A percentile compares a stretch with the other conserved stretches of the same genome.
Conservation (phyloP, 352 stramenopile species). For the Phytophthora meadii region DNA sequence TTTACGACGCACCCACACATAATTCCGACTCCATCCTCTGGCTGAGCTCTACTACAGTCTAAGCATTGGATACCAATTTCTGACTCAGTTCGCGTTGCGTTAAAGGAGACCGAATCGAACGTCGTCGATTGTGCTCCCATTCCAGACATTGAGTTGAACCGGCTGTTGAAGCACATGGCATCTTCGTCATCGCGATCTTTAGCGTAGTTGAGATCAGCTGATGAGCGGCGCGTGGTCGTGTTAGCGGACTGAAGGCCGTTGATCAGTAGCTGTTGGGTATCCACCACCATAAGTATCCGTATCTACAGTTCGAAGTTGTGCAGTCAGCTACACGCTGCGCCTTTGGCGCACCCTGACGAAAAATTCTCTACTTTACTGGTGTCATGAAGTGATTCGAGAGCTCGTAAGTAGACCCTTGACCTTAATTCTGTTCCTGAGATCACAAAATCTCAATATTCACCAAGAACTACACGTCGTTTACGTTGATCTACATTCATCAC, state of each 20-base stretch:
- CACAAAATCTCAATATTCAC: too few relatives aligned
- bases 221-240: not conserved
- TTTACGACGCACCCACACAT: constrained; percentile 16
- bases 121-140: constrained; percentile 18
- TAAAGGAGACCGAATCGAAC: constrained; percentile 20
- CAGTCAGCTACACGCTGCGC: too few relatives aligned
- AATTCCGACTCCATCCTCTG: constrained; percentile 15
- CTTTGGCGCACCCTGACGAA: too few relatives aligned
- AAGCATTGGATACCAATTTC: not conserved
- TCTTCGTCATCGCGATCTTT: constrained; percentile 33
- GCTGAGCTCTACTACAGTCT: constrained; percentile 11
- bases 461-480: not conserved
- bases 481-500: constrained; percentile 4
- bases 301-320: not conserved
- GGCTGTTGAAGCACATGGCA: constrained; percentile 31
- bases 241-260: not conserved
- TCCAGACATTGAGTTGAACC: constrained; percentile 22
- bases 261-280: not conserved
- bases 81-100: not conserved
- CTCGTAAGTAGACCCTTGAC: too few relatives aligned
- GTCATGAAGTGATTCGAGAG: too few relatives aligned
- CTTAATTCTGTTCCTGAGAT: too few relatives aligned
- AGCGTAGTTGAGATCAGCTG: constrained; percentile 4
- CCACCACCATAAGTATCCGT: constrained; percentile 13
- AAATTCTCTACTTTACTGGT: too few relatives aligned